These are phyloP conservation scores for Ustilago sp. DNA, from an alignment of 1,284 basidiomycete genomes.

Conservation along the genomic window DNA sequence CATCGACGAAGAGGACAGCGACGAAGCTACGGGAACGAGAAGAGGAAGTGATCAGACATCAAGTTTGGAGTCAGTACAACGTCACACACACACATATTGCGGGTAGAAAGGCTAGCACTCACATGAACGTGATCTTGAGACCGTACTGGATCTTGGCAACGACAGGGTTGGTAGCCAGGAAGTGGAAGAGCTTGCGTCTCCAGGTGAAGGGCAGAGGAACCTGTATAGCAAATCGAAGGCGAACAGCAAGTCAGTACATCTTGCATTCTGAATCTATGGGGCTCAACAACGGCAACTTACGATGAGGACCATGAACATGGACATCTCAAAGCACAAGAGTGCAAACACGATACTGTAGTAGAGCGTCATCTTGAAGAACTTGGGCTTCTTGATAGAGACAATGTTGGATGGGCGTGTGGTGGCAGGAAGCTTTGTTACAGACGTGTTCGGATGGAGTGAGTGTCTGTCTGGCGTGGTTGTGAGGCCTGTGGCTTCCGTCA, in stretches of 20 bases:
- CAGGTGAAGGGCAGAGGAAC: slow-evolving; percentile 80
- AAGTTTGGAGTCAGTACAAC: neutral
- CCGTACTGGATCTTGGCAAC: slow-evolving; percentile 73
- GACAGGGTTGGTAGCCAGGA: slow-evolving; percentile 74
- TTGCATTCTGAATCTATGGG: neutral
- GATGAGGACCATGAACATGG: slow-evolving; percentile 67
- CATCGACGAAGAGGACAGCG: slow-evolving; percentile 83
- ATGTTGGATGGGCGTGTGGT: neutral
- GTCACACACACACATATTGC: neutral
- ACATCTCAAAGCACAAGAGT: slow-evolving; percentile 67
- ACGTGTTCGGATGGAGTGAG: neutral
- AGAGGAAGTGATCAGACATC: neutral
- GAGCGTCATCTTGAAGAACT: slow-evolving; percentile 62
- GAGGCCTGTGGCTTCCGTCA: neutral
- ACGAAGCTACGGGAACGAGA: slow-evolving; percentile 77
- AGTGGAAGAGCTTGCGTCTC: slow-evolving; percentile 79
- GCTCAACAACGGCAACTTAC: slow-evolving; percentile 27
- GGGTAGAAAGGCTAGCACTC: slow-evolving; percentile 55
- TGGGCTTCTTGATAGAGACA: neutral
- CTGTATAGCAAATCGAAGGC: slow-evolving; percentile 6
- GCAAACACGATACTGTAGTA: slow-evolving; percentile 68
- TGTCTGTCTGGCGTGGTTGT: neutral
- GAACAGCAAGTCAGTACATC: neutral
- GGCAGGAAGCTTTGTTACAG: neutral
- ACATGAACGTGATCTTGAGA: slow-evolving; percentile 97